Evolutionary conservation across 2,329 filamentous ascomycete species (phyloP).

Genomic region (Sordariomycetes sp.): DNA sequence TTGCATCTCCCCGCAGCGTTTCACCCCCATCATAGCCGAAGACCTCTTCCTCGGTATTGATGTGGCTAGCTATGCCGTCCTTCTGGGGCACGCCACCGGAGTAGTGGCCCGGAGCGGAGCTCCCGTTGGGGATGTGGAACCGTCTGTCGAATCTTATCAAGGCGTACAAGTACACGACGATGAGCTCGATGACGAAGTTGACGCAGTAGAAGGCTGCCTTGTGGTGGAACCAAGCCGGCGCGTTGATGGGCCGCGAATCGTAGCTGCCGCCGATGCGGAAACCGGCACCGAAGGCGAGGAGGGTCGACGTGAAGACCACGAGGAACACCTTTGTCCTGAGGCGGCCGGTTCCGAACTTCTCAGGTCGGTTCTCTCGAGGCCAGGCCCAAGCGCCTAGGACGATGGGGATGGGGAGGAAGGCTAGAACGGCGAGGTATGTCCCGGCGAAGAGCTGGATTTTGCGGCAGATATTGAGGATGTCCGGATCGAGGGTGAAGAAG

Average conservation of each 20-base stretch:
- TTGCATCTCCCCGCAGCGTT: neutral
- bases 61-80: neutral
- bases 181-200: conserved; percentile 64
- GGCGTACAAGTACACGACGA: conserved; percentile 58
- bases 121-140: conserved; percentile 66
- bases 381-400: conserved; percentile 38
- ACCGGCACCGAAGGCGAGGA: conserved; percentile 58
- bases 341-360: conserved; percentile 47
- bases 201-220: conserved; percentile 71
- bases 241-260: conserved; percentile 30
- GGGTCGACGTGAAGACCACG: conserved; percentile 42
- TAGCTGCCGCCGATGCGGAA: conserved; percentile 56
- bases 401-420: conserved; percentile 53
- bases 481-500: conserved; percentile 52
- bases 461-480: conserved; percentile 40
- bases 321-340: conserved; percentile 58
- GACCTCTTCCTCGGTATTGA: conserved; percentile 3
- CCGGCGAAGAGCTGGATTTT: conserved; percentile 56
- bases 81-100: neutral
- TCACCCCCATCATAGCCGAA: neutral
- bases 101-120: conserved; percentile 37
- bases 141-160: conserved; percentile 60
- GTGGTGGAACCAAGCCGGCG: conserved; percentile 60
- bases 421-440: conserved; percentile 50
- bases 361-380: conserved; percentile 31